These are phyloP conservation scores for Calonectria leucothoes DNA, from an alignment of 2,329 filamentous ascomycete species.

Conservation along the genomic window DNA sequence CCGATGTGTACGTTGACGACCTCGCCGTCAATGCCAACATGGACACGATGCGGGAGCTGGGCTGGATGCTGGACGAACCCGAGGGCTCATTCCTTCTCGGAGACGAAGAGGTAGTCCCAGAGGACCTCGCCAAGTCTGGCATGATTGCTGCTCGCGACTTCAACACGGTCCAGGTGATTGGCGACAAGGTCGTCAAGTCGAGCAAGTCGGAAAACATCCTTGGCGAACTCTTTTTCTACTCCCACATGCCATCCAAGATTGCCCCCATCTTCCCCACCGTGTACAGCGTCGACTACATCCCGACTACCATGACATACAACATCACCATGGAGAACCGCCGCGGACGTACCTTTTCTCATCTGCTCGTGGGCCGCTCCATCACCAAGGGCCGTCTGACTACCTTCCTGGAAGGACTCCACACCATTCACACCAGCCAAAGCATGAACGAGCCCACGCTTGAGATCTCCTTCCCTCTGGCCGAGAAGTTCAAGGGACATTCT, in stretches of 20 bases:
- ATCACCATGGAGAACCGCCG: slow-evolving; percentile 1
- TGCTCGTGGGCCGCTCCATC: neutral
- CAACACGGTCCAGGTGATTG: neutral
- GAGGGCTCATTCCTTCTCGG: neutral
- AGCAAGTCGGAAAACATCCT: neutral
- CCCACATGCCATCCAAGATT: neutral
- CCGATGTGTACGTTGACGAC: neutral
- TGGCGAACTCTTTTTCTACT: neutral
- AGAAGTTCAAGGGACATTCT: neutral
- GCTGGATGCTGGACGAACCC: neutral
- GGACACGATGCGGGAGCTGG: neutral
- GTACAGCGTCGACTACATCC: neutral
- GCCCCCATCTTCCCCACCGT: neutral
- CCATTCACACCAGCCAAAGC: neutral
- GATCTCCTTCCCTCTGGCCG: neutral
- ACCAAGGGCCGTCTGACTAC: neutral
- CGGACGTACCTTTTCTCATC: neutral
- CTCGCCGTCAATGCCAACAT: neutral
- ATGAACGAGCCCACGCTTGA: neutral
- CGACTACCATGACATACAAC: neutral
- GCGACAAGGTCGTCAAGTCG: neutral
- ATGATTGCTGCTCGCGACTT: neutral
- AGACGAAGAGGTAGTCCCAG: neutral
- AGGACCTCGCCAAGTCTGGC: neutral
- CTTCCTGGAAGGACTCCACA: neutral